Base-by-base conservation (phyloP, 2,329 filamentous ascomycete genomes). In the Gnomoniopsis smithogilvyi region DNA sequence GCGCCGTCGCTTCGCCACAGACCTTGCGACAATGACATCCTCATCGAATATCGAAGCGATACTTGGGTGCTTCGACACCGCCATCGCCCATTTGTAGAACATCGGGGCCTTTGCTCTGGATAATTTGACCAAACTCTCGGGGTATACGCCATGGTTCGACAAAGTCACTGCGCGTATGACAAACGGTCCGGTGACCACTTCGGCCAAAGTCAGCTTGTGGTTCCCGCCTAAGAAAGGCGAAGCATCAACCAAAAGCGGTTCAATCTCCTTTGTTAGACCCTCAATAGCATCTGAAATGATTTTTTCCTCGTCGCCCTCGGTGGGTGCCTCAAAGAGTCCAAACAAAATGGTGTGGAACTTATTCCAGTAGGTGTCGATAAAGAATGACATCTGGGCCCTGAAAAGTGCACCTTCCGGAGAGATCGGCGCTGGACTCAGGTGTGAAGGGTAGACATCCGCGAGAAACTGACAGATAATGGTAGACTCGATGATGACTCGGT, bases 401-500 rank as follows among this genome's bases (percentile, higher is more conserved):
- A 73, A 69, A 21, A 91, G 72, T 1, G 89, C 82, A 1, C 78
- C 58, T 79, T 0, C 79, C 76, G 26, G 74, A 70, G 19, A 76
- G 76, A 53, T 73, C 72, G 2, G 80, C 74, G 1, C 78, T 74
- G 0, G 88, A 84, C 1, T 87, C 1, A 92, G 78, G 64, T 85
- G 81, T 2, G 85, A 86, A 1, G 89, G 87, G 67, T 88, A 82
- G 0, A 82, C 76, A 66, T 93, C 89, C 36, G 81, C 85, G 4
- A 84, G 69, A 72, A 91, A 92, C 63, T 88, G 84, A 2, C 84
- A 74, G 38, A 92, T 83, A 61, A 92, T 82, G 62, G 75, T 83
- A 3, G 87, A 90, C 68, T 93, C 90, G 51, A 81, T 83, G 67
- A 92, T 77, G 67, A 89, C 86, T 60, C 87, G 78, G 59, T 77